phyloP scores from a whole-genome alignment of 2,329 filamentous ascomycete species.

The Colletotrichum liriopes region DNA sequence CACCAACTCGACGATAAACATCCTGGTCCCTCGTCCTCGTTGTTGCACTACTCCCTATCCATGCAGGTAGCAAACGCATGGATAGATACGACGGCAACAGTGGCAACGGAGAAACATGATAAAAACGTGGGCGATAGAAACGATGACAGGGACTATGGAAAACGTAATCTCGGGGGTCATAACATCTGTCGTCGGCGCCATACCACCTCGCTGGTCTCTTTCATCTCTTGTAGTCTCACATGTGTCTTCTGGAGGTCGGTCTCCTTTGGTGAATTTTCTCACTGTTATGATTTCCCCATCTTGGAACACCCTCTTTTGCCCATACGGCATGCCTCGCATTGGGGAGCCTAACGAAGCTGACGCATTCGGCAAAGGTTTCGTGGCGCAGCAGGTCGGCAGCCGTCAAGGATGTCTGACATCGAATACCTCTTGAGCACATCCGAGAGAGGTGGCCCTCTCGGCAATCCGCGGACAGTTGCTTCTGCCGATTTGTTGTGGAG shows the following conservation, averaged over 20 bases:
- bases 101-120: background rate
- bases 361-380: background rate
- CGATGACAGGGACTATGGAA: background rate
- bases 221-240: background rate
- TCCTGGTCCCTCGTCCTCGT: background rate
- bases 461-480: background rate
- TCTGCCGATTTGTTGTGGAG: background rate
- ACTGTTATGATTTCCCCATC: background rate
- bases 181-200: background rate
- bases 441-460: background rate
- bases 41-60: background rate
- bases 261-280: background rate
- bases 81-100: too few relatives aligned
- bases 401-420: background rate
- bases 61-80: too few relatives aligned
- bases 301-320: background rate
- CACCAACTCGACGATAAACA: background rate
- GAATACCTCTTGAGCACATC: background rate
- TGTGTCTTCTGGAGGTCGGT: background rate
- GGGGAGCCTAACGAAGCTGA: background rate
- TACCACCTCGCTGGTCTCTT: background rate
- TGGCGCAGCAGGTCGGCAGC: background rate
- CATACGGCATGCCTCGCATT: background rate
- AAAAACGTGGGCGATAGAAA: background rate
- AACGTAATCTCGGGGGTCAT: background rate